Conservation (phyloP, 2,329 filamentous ascomycete genomes). For the Diaporthe velutina region DNA sequence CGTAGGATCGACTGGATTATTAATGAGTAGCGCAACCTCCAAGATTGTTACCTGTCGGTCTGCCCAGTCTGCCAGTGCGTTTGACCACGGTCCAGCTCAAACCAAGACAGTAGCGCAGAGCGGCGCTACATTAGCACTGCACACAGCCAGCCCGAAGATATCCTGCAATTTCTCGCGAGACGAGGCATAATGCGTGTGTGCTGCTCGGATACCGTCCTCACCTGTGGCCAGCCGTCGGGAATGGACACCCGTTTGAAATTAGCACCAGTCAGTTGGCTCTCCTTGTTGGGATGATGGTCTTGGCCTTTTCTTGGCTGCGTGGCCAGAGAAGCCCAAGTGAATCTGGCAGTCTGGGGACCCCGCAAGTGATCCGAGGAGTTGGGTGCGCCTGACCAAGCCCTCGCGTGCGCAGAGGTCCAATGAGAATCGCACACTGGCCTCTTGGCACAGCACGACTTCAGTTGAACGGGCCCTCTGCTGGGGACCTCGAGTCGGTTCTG, state of each 20-base stretch:
- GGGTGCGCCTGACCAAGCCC: conserved; percentile 23
- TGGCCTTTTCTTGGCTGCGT: conserved; percentile 25
- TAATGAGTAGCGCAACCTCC: neutral
- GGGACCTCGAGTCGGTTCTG: conserved; percentile 16
- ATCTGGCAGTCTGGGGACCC: conserved; percentile 26
- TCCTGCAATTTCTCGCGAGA: neutral
- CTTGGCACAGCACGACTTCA: conserved; percentile 16
- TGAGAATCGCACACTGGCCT: neutral
- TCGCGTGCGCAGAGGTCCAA: neutral
- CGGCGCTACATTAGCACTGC: neutral
- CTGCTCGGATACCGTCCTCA: neutral
- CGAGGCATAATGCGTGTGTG: neutral
- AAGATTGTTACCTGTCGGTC: neutral
- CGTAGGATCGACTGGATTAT: neutral
- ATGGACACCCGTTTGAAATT: neutral
- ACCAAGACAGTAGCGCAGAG: neutral
- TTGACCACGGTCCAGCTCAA: neutral
- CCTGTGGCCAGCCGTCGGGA: conserved; percentile 11
- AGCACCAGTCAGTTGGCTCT: conserved; percentile 19
- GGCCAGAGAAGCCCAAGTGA: conserved; percentile 8
- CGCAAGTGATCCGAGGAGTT: conserved; percentile 19
- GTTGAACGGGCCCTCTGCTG: conserved; percentile 12
- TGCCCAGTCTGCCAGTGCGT: neutral
- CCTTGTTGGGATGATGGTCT: conserved; percentile 23
- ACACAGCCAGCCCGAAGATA: neutral